Percentiles rank a stretch among this genome's conserved stretches.
Conservation (phyloP, 352 stramenopile species). For the Globisporangium apiculatum region DNA sequence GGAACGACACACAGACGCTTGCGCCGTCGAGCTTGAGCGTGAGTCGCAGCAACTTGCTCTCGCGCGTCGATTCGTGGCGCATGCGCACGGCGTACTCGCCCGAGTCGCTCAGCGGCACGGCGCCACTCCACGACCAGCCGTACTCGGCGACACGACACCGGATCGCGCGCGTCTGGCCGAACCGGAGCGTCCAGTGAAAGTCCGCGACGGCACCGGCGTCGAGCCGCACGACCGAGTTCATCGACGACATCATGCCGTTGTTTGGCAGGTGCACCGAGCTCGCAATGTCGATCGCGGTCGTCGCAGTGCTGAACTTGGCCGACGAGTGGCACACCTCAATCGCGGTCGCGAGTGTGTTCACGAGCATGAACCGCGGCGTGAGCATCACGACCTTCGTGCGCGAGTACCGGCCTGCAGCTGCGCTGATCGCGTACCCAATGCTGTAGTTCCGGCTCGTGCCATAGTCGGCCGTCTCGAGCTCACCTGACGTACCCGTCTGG, state of each 20-base stretch:
- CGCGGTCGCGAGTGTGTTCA: constrained; percentile 64
- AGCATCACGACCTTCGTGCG: constrained; percentile 86
- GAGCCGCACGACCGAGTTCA: constrained; percentile 63
- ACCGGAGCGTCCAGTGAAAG: constrained; percentile 77
- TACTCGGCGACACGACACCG: constrained; percentile 63
- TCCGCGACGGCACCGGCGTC: constrained; percentile 72
- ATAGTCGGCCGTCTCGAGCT: constrained; percentile 67
- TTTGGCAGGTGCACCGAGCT: constrained; percentile 33
- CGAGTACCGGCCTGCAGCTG: constrained; percentile 70
- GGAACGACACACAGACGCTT: constrained; percentile 77
- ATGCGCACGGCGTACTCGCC: constrained; percentile 79
- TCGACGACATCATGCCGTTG: constrained; percentile 43
- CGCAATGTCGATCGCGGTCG: constrained; percentile 32
- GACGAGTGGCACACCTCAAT: constrained; percentile 81
- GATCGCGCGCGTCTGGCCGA: constrained; percentile 67
- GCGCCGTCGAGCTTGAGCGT: constrained; percentile 70
- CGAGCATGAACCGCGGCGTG: constrained; percentile 77
- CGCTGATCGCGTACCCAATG: constrained; percentile 75
- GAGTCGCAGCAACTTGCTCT: constrained; percentile 72
- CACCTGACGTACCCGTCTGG: constrained; percentile 64
- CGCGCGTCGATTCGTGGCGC: constrained; percentile 73
- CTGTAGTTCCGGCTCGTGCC: constrained; percentile 58
- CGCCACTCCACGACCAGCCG: constrained; percentile 82
- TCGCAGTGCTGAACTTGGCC: constrained; percentile 33
- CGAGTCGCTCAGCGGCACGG: constrained; percentile 63